Evolutionary conservation across 495 filamentous ascomycete species (phyloP).

Genomic region (Hypoxylon lienhwacheense): DNA sequence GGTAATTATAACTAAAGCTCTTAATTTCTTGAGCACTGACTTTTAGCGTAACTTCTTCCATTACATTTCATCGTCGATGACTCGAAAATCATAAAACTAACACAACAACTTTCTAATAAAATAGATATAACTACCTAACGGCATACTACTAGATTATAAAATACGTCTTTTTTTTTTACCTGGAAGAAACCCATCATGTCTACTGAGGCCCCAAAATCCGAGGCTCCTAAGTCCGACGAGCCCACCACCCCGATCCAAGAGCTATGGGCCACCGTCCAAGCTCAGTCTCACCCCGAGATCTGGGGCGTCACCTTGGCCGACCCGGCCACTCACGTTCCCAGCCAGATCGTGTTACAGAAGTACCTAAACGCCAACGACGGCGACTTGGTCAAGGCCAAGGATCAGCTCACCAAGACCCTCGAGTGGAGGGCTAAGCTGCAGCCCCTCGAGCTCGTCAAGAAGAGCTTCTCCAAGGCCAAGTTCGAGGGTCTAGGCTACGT

Average conservation of each 20-base stretch:
- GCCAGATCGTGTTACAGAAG: slow-evolving; percentile 83
- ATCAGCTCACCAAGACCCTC: slow-evolving; percentile 75
- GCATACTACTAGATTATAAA: too few relatives aligned
- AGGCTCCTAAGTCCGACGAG: slow-evolving; percentile 32
- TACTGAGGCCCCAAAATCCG: slow-evolving; percentile 21
- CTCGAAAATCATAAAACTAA: too few relatives aligned
- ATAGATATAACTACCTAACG: too few relatives aligned
- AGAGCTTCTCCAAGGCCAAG: slow-evolving; percentile 52
- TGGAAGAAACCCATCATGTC: too few relatives aligned
- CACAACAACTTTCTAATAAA: not conserved
- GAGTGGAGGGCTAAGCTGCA: slow-evolving; percentile 72
- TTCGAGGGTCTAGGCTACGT: slow-evolving; percentile 62
- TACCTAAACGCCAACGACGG: slow-evolving; percentile 86
- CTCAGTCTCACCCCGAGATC: slow-evolving; percentile 62
- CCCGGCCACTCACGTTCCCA: slow-evolving; percentile 61
- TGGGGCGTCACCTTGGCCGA: slow-evolving; percentile 71
- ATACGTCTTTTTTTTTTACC: too few relatives aligned
- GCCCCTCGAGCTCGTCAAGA: slow-evolving; percentile 50
- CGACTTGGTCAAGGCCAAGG: slow-evolving; percentile 67
- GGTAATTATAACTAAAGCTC: too few relatives aligned
- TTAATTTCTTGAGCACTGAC: too few relatives aligned
- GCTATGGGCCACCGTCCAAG: slow-evolving; percentile 44
- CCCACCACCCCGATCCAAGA: slow-evolving; percentile 35
- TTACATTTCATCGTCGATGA: slow-evolving; percentile 1
- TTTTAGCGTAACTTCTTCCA: too few relatives aligned